Evolutionary conservation across 495 filamentous ascomycete genomes (phyloP).

Genomic region (Penicillium silybi): DNA sequence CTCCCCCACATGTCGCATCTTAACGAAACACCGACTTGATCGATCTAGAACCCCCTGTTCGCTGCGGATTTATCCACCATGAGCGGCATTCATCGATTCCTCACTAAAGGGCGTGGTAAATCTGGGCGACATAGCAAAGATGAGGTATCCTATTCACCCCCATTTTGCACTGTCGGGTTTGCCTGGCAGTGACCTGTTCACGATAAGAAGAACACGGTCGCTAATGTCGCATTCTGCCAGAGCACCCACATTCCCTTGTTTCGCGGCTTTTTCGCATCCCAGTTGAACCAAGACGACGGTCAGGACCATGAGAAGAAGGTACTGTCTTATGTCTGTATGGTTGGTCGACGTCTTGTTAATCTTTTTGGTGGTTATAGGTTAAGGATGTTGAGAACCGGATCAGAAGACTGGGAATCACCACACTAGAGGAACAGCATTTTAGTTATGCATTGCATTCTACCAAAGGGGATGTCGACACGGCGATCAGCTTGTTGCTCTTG

Average conservation of each 20-base stretch:
- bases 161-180: background rate
- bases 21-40: conserved; percentile 1
- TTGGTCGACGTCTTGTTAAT: conserved; percentile 6
- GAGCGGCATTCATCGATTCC: conserved; percentile 63
- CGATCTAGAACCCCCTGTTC: conserved; percentile 6
- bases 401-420: conserved; percentile 30
- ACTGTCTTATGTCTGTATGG: background rate
- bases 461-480: conserved; percentile 66
- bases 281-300: conserved; percentile 13
- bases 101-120: conserved; percentile 52
- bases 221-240: conserved; percentile 19
- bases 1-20: conserved; percentile 28
- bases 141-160: conserved; percentile 32
- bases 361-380: conserved; percentile 20
- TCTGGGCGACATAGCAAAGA: conserved; percentile 49
- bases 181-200: background rate
- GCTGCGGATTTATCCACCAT: conserved; percentile 25
- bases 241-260: conserved; percentile 24
- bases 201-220: conserved; percentile 1
- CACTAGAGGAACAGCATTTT: conserved; percentile 50
- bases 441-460: conserved; percentile 63
- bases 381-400: conserved; percentile 34
- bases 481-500: conserved; percentile 69
- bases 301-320: conserved; percentile 42
- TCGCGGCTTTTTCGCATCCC: conserved; percentile 34